Percentiles rank a stretch among this genome's conserved stretches.
These are phyloP conservation scores for Fusarium tjaetaba DNA, from an alignment of 2,329 filamentous ascomycete genomes.

Conservation along the genomic window DNA sequence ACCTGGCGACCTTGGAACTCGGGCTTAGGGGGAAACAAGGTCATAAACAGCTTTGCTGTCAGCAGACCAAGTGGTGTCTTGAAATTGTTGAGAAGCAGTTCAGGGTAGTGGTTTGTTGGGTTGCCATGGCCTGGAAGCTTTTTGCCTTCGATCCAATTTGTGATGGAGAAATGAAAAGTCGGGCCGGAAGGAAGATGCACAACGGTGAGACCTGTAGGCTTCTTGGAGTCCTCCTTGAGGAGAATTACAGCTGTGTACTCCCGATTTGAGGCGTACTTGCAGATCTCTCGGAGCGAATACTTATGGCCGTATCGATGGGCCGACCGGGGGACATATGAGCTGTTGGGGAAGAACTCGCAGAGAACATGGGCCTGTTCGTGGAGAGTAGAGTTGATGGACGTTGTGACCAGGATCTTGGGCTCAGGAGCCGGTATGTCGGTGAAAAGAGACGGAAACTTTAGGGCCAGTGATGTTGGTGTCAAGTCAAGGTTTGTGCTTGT, in stretches of 20 bases:
- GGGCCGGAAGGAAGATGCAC: constrained; percentile 86
- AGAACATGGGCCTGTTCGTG: constrained; percentile 85
- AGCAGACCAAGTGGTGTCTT: constrained; percentile 90
- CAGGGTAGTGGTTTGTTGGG: constrained; percentile 88
- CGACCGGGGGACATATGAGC: constrained; percentile 86
- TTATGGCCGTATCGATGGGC: constrained; percentile 87
- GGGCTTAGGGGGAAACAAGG: constrained; percentile 73
- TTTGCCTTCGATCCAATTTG: constrained; percentile 89
- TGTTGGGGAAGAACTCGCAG: constrained; percentile 85
- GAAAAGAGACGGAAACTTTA: constrained; percentile 72
- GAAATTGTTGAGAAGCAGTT: constrained; percentile 93
- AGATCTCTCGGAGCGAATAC: constrained; percentile 91
- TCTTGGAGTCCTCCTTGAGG: constrained; percentile 89
- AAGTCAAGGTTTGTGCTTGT: constrained; percentile 72
- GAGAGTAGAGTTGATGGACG: constrained; percentile 86
- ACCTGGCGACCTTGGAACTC: constrained; percentile 89
- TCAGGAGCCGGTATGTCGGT: constrained; percentile 65
- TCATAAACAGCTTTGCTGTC: constrained; percentile 81
- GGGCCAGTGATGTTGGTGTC: constrained; percentile 66
- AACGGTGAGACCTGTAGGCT: constrained; percentile 81
- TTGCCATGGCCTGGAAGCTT: constrained; percentile 89
- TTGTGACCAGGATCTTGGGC: constrained; percentile 93
- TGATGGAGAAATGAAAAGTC: constrained; percentile 91
- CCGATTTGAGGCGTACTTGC: constrained; percentile 82
- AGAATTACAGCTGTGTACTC: constrained; percentile 87